phyloP scores from a whole-genome alignment of 176 grass and related monocot species.

The Aegilops bicornis region DNA sequence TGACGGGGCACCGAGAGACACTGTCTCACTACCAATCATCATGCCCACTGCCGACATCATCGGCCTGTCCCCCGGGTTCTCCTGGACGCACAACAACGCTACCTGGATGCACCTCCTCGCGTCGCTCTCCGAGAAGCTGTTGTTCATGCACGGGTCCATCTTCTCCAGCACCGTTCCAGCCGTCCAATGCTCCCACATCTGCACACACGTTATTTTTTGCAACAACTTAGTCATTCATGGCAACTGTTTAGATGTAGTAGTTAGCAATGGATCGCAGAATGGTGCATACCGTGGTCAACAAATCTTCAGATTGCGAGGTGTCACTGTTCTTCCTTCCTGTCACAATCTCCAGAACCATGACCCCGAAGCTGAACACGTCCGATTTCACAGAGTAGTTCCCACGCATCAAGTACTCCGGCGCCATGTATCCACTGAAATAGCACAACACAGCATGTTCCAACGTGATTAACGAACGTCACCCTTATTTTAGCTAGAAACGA shows the following conservation, averaged over 20 bases:
- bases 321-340: constrained; percentile 42
- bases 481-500: neutral
- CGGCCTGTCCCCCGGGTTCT: constrained; percentile 19
- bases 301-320: neutral
- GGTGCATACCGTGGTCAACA: constrained; percentile 34
- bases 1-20: neutral
- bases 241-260: neutral
- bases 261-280: neutral
- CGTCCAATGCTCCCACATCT: constrained; percentile 36
- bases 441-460: neutral
- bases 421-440: constrained; percentile 36
- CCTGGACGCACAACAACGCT: constrained; percentile 34
- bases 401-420: constrained; percentile 38
- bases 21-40: neutral
- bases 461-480: neutral
- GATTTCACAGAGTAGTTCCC: constrained; percentile 47
- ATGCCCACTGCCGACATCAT: constrained; percentile 28
- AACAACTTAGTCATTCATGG: neutral
- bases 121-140: neutral
- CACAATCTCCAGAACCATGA: constrained; percentile 52
- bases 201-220: neutral
- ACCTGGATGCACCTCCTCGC: constrained; percentile 27
- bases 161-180: neutral
- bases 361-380: constrained; percentile 52
- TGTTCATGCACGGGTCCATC: constrained; percentile 17